These are phyloP conservation scores for Diaporthe velutina DNA, from an alignment of 2,329 filamentous ascomycete genomes.

Conservation along the genomic window DNA sequence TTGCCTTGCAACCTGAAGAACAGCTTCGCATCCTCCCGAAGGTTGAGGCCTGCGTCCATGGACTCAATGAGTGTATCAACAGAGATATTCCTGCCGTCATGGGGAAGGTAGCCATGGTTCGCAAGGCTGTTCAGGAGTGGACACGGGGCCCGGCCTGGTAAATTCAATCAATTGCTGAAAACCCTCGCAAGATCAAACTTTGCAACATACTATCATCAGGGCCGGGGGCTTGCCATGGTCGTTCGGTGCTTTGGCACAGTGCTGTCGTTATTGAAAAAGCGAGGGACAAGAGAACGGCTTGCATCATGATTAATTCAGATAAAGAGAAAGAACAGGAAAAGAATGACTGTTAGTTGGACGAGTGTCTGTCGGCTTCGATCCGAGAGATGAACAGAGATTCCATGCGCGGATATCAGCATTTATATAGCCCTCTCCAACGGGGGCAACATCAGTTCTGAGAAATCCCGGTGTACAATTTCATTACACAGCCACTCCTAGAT, in stretches of 20 bases:
- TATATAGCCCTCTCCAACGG: not conserved
- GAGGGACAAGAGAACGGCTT: not conserved
- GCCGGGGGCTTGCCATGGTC: not conserved
- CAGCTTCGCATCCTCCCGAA: conserved; percentile 15
- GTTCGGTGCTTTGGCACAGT: not conserved
- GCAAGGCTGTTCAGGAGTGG: conserved; percentile 29
- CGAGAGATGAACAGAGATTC: not conserved
- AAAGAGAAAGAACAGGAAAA: not conserved
- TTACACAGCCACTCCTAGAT: not conserved
- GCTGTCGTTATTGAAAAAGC: not conserved
- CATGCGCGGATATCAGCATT: not conserved
- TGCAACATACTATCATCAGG: conserved; percentile 8
- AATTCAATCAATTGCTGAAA: not conserved
- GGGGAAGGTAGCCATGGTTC: conserved; percentile 27
- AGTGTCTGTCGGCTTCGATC: not conserved
- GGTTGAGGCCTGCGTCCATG: conserved; percentile 2
- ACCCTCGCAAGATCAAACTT: too few species aligned
- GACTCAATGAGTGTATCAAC: conserved; percentile 15
- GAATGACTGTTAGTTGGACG: not conserved
- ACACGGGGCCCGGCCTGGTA: conserved; percentile 12
- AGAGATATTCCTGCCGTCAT: conserved; percentile 23
- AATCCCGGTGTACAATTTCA: not conserved
- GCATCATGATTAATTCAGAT: not conserved
- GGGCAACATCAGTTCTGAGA: not conserved
- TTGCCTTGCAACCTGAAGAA: conserved; percentile 20